Evolutionary conservation across 352 stramenopile genomes (phyloP).

Genomic region (Phytophthora megakarya): DNA sequence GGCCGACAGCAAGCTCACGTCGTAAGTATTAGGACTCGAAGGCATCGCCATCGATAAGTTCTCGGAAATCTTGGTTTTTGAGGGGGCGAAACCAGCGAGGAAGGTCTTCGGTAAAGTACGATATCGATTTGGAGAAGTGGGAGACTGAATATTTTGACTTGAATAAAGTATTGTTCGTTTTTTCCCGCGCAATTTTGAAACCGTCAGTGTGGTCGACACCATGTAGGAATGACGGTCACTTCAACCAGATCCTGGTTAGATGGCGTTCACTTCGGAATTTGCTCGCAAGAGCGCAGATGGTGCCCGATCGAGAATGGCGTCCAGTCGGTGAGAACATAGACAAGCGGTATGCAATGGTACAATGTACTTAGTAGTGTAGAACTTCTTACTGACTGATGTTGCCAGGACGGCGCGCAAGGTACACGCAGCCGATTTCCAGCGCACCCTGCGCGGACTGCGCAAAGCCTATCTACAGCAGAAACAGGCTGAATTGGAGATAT

Average conservation of each 20-base stretch:
- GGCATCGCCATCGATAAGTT: slow-evolving; percentile 73
- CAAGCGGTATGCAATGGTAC: slow-evolving; percentile 61
- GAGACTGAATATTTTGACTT: too few species aligned
- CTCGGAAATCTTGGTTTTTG: slow-evolving; percentile 62
- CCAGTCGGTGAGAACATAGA: slow-evolving; percentile 72
- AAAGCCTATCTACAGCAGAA: slow-evolving; percentile 44
- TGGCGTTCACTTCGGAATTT: slow-evolving; percentile 17
- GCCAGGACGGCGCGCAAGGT: slow-evolving; percentile 73
- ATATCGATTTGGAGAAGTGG: too few species aligned
- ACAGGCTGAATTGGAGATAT: background rate
- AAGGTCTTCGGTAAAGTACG: too few species aligned
- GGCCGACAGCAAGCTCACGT: slow-evolving; percentile 32
- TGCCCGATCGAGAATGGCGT: slow-evolving; percentile 69
- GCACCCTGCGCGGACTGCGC: slow-evolving; percentile 53
- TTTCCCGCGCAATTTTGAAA: slow-evolving; percentile 12
- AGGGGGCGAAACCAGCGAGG: background rate
- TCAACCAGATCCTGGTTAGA: slow-evolving; percentile 7
- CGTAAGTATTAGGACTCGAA: slow-evolving; percentile 85
- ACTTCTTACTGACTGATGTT: background rate
- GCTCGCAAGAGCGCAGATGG: slow-evolving; percentile 41
- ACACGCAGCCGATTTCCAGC: slow-evolving; percentile 56
- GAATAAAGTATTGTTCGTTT: too few species aligned
- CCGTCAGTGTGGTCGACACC: too few species aligned
- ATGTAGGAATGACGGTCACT: background rate
- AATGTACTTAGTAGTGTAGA: background rate